Evolutionary conservation across 1,284 basidiomycete genomes (phyloP), one percentile per base, ranked within the genome.

Genomic region (Heliocybe sulcata): DNA sequence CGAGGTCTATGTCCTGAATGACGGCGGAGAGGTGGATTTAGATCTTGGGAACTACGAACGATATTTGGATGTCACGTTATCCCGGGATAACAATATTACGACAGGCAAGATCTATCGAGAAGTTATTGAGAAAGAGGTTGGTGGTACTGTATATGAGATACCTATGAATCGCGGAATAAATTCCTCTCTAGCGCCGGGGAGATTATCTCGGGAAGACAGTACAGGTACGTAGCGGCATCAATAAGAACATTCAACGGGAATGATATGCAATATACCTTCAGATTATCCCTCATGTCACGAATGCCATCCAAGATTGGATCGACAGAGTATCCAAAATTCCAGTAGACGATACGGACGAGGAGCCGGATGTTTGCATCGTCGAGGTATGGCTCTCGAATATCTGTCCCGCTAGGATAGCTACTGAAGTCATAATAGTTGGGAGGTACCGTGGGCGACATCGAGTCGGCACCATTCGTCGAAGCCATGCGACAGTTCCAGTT

Each of bases 401-500:
- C 51, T 20, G n/a, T 23, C 4, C 29, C 22, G 49, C 12, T 19
- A 26, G 14, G 33, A 22, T 45, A 22, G 26, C 35, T 27, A 29
- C 23, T 45, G 4, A 52, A 25, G 27, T 14, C 25, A 2, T 27
- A 3, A 4, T 42, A 95, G 92, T 87, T 98, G 55, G 96, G 96
- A 55, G 96, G 96, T 47, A 97, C 94, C 1, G 94, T 97, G 19
- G 94, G 94, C 55, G 94, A 97, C 67, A 97, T 97, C 65, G 94
- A 97, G 69, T 95, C 92, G 9, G 94, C 94, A 3, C 97, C 96
- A 2, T 99, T 99, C 71, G 81, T 99, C 56, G 96, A 99, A 72
- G 96, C 96, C 1, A 94, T 99, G 91, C 87, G 96, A 35, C 96
- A 99, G 72, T 99, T 99, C 80, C 94, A 99, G 70, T 99, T 99